phyloP scores from a whole-genome alignment of 1,284 basidiomycete genomes.

The Phellinidium pouzarii region DNA sequence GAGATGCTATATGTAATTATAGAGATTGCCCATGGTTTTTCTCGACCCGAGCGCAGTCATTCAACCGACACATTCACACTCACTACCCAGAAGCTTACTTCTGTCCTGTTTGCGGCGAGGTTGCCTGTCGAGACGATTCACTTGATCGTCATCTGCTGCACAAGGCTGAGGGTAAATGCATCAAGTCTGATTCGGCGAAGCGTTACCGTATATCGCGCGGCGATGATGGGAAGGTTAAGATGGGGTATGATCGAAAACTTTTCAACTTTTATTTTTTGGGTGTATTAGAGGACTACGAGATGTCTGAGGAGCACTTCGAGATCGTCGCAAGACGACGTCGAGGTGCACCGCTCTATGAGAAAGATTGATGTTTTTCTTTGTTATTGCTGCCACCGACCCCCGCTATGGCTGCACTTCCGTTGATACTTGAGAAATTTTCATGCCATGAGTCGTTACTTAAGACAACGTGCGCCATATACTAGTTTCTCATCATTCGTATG shows the following conservation, averaged over 20 bases:
- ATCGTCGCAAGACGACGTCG: slow-evolving; percentile 4
- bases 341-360: neutral
- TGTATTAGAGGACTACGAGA: slow-evolving; percentile 9
- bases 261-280: slow-evolving; percentile 14
- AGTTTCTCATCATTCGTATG: too few species aligned
- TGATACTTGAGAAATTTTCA: too few species aligned
- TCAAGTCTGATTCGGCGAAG: neutral
- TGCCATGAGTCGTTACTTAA: too few species aligned
- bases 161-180: neutral
- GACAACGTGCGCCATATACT: too few species aligned
- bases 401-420: too few species aligned
- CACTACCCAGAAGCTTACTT: slow-evolving; percentile 12
- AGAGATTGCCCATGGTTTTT: neutral
- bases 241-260: neutral
- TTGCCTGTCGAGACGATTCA: slow-evolving; percentile 1
- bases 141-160: slow-evolving; percentile 5
- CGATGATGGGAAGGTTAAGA: neutral
- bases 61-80: slow-evolving; percentile 5
- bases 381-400: too few species aligned
- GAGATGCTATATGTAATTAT: neutral
- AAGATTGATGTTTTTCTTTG: too few species aligned
- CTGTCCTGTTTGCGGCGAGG: slow-evolving; percentile 9
- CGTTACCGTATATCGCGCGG: neutral
- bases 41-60: neutral
- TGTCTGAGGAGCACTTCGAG: slow-evolving; percentile 10